Percentiles rank a stretch among this genome's conserved stretches.
These are phyloP conservation scores for Talaromyces stipitatus DNA, from an alignment of 495 filamentous ascomycete genomes.

Conservation along the genomic window DNA sequence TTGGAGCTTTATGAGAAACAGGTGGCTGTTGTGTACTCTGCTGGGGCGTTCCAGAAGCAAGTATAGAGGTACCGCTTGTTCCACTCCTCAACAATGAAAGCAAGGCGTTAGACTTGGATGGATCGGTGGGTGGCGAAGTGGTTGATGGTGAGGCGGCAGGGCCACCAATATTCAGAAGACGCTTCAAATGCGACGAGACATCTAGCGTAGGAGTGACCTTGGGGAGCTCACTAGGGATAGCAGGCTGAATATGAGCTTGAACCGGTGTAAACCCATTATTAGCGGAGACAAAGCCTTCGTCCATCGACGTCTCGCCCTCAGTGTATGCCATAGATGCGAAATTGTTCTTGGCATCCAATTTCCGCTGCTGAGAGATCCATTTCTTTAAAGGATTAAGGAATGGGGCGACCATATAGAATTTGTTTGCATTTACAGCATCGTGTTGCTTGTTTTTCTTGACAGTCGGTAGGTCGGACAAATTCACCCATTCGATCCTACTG, in stretches of 20 bases:
- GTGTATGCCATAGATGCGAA: slow-evolving; percentile 12
- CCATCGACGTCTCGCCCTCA: slow-evolving; percentile 31
- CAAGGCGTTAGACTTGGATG: slow-evolving; percentile 43
- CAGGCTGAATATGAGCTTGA: slow-evolving; percentile 14
- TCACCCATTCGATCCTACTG: slow-evolving; percentile 91
- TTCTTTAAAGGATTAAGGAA: slow-evolving; percentile 81
- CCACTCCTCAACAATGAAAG: slow-evolving; percentile 50
- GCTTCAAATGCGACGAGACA: slow-evolving; percentile 56
- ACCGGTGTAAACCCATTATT: slow-evolving; percentile 12
- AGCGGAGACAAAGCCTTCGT: slow-evolving; percentile 18
- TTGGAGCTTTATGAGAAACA: background rate
- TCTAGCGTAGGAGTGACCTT: slow-evolving; percentile 33
- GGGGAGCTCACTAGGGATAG: slow-evolving; percentile 31
- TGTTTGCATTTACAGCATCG: slow-evolving; percentile 61
- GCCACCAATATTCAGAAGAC: slow-evolving; percentile 52
- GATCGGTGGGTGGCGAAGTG: slow-evolving; percentile 12
- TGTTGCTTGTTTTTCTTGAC: slow-evolving; percentile 60
- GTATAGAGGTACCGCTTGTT: slow-evolving; percentile 23
- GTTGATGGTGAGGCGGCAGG: slow-evolving; percentile 1
- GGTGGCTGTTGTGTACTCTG: background rate
- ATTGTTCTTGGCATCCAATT: slow-evolving; percentile 43
- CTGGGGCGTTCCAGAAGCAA: slow-evolving; percentile 3
- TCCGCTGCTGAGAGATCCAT: slow-evolving; percentile 82
- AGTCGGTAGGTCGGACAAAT: slow-evolving; percentile 76
- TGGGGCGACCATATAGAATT: slow-evolving; percentile 96